Base-by-base conservation (phyloP, 345 rosid species). In the Excoecaria cochinchinensis region DNA sequence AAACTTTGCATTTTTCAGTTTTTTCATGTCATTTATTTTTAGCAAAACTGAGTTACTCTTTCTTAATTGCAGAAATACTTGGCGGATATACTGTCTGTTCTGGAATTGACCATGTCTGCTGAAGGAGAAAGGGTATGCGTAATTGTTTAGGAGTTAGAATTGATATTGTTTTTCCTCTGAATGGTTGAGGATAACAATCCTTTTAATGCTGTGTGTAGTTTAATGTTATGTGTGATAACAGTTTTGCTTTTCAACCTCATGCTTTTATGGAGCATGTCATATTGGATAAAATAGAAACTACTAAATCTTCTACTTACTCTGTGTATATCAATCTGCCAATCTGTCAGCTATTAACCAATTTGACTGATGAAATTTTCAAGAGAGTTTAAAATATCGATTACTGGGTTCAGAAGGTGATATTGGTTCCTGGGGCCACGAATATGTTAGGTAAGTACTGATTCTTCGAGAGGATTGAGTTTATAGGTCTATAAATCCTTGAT, bases 391-490 rank as follows among this genome's bases (percentile, higher is more conserved):
- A 69, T 96, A 88, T 85, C 87, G 97, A 85, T 84, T 96, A 81
- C 63, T 86, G 80, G 99, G 99, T 73, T 83, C 97, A 11, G 94
- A 83, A 80, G 92, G 92, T 75, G 99, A 96, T 80, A 90, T 96
- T 57, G 98, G 97, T 80, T 96, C 97, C 1, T 96, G 97, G 98
- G 99, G 97, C 50, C 98, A 96, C 72, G 97, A 92, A 80, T 93
- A 96, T 82, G 99, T 96, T 55, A 90, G 97, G 94, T 90, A 71
- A 77, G 76, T 44, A 48, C 70, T 56, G 14, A 67, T 19, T 57
- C 38, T 22, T 17, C 39, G 22, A 36, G 46, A 13, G 14, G 19
- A 6, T 39, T 24, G 47, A 44, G 15, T 13, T 36, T 55, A 50
- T 4, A 1, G 52, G 10, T 42, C 44, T 48, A 6, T 59, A 69